phyloP scores from a whole-genome alignment of 257 asterid genomes.

The Schizonepeta tenuifolia region DNA sequence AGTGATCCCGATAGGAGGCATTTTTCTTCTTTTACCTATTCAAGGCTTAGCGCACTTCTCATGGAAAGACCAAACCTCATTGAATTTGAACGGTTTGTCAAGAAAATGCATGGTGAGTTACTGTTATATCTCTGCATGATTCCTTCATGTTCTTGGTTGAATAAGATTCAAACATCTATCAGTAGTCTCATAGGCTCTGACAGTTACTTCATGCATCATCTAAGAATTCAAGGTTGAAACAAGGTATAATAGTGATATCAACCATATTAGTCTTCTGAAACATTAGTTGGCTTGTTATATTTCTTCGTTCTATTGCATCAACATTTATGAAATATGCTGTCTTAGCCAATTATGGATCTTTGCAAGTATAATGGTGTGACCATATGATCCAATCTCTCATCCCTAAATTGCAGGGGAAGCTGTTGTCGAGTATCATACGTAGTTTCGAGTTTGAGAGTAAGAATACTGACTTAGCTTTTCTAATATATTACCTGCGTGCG shows the following conservation, averaged over 20 bases:
- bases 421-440: slow-evolving; percentile 59
- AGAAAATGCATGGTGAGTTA: slow-evolving; percentile 82
- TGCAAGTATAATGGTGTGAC: neutral
- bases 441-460: slow-evolving; percentile 35
- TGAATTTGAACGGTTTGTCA: slow-evolving; percentile 78
- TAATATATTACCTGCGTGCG: slow-evolving; percentile 26
- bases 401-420: slow-evolving; percentile 73
- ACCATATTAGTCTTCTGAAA: neutral
- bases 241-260: neutral
- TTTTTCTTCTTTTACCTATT: slow-evolving; percentile 67
- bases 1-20: slow-evolving; percentile 83
- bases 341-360: neutral
- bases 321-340: neutral
- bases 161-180: slow-evolving; percentile 11
- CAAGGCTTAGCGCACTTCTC: slow-evolving; percentile 66
- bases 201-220: neutral
- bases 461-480: slow-evolving; percentile 37
- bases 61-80: slow-evolving; percentile 68
- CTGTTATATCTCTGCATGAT: neutral
- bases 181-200: neutral
- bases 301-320: neutral
- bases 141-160: neutral
- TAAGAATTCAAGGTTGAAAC: neutral
- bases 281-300: too few relatives aligned
- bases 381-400: slow-evolving; percentile 9